phyloP scores from a whole-genome alignment of 345 rosid genomes.

The Turnera subulata region DNA sequence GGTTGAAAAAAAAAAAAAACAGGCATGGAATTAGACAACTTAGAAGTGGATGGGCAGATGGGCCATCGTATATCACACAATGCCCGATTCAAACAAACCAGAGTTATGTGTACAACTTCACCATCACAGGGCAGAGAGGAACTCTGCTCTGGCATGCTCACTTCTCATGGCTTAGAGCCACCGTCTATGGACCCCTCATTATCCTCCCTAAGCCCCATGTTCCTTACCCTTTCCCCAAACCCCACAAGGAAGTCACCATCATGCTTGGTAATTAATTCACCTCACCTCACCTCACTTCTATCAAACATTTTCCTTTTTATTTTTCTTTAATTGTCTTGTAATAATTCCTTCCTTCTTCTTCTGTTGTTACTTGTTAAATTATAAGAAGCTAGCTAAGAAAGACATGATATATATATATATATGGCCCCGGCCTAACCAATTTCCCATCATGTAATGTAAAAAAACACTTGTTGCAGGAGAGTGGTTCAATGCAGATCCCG shows the following conservation, averaged over 20 bases:
- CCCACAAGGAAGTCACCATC: conserved; percentile 64
- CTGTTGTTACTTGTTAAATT: no score
- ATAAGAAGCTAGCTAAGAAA: no score
- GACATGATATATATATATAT: no score
- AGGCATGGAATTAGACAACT: conserved; percentile 79
- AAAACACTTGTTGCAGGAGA: no score
- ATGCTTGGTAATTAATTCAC: conserved; percentile 43
- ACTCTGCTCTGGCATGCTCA: conserved; percentile 81
- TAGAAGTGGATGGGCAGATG: conserved; percentile 78
- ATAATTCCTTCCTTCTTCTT: no score
- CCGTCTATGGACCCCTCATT: conserved; percentile 67
- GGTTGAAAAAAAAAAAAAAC: conserved; percentile 1
- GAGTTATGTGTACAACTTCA: conserved; percentile 67
- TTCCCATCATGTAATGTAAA: no score
- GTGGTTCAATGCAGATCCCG: conserved; percentile 71
- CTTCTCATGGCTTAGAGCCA: conserved; percentile 63
- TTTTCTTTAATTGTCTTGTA: no score
- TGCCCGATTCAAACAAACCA: conserved; percentile 68
- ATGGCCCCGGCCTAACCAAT: no score
- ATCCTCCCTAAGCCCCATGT: conserved; percentile 51
- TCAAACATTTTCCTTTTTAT: no score
- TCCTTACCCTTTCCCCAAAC: conserved; percentile 66
- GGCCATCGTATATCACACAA: conserved; percentile 68
- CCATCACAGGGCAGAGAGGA: conserved; percentile 67
- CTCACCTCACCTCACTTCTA: no score